Percentiles rank a stretch among this genome's conserved stretches.
phyloP scores from a whole-genome alignment of 73 alveolate species.

The Paramecium sonneborni region DNA sequence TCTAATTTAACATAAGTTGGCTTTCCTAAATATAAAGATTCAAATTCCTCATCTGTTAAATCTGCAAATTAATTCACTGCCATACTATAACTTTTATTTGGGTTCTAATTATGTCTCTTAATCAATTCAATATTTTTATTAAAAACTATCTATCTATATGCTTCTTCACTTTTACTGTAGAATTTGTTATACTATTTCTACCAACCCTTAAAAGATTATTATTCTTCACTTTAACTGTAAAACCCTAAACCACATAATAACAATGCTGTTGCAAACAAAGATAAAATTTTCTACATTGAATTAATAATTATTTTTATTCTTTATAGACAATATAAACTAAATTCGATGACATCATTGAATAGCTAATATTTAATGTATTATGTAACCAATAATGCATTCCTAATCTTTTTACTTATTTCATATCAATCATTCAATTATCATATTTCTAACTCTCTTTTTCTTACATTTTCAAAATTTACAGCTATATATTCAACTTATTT shows the following conservation, averaged over 20 bases:
- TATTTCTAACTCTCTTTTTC: no score
- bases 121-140: not conserved
- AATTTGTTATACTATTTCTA: not conserved
- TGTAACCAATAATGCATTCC: not conserved
- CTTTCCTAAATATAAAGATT: not conserved
- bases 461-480: no score
- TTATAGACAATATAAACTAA: not conserved
- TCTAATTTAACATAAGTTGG: not conserved
- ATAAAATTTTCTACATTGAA: not conserved
- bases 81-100: conserved; percentile 9
- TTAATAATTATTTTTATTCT: not conserved
- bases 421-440: no score
- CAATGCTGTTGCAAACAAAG: not conserved
- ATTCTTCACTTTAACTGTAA: not conserved
- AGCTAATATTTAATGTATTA: not conserved
- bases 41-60: conserved; percentile 59
- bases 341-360: not conserved
- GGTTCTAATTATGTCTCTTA: conserved; percentile 13
- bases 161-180: not conserved
- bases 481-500: no score
- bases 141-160: conserved; percentile 38
- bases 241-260: not conserved
- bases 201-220: not conserved
- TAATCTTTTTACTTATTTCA: no score
- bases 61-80: conserved; percentile 51